Evolutionary conservation across 225 moss, liverwort and hornwort genomes (phyloP).

Genomic region (Pleurozium schreberi): DNA sequence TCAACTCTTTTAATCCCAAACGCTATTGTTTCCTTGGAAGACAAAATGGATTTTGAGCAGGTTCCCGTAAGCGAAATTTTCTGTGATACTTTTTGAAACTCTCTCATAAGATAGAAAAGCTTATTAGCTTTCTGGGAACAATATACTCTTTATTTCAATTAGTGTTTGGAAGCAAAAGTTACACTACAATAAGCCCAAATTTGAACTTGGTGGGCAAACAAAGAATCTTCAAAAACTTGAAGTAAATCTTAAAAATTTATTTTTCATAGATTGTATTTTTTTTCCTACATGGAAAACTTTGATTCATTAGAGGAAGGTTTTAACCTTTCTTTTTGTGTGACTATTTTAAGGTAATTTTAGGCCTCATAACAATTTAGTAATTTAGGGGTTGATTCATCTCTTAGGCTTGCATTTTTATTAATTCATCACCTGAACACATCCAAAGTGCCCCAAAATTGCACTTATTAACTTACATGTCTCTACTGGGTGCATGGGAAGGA

Average conservation of each 20-base stretch:
- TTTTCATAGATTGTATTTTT: not conserved
- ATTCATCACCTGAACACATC: not conserved
- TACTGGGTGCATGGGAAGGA: too few species aligned
- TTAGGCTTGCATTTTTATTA: not conserved
- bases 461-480: too few species aligned
- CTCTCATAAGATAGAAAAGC: not conserved
- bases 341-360: not conserved
- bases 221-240: not conserved
- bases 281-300: not conserved
- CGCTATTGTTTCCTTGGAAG: too few species aligned
- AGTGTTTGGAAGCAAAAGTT: not conserved
- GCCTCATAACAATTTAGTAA: not conserved
- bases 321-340: not conserved
- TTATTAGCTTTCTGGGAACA: not conserved
- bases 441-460: not conserved
- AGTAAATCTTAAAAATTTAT: not conserved
- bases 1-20: not conserved
- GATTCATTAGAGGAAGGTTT: not conserved
- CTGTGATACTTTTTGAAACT: too few species aligned
- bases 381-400: accelerated
- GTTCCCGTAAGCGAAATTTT: too few species aligned
- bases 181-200: not conserved
- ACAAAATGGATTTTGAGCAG: not conserved
- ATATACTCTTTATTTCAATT: not conserved
- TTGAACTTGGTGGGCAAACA: accelerated